These are phyloP conservation scores for Monosporascus ibericus DNA, from an alignment of 2,329 filamentous ascomycete species.

Conservation along the genomic window DNA sequence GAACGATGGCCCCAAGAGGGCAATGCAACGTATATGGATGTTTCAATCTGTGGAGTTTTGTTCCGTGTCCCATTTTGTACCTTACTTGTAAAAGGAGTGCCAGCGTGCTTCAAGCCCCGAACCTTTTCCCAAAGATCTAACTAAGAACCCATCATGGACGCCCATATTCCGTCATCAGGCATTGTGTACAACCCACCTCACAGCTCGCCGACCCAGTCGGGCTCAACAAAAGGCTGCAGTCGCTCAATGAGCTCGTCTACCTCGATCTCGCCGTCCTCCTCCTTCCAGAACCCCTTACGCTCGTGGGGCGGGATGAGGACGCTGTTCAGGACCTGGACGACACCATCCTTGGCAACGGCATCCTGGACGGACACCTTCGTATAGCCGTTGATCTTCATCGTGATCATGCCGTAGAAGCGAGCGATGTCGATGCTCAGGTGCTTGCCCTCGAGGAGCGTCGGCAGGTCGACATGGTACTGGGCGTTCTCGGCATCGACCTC, in stretches of 20 bases:
- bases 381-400: conserved; percentile 71
- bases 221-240: conserved; percentile 32
- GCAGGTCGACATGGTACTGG: conserved; percentile 63
- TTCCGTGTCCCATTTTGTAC: too few species aligned
- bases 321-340: conserved; percentile 68
- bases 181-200: conserved; percentile 1
- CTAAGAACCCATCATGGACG: not conserved
- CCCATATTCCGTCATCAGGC: not conserved
- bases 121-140: too few species aligned
- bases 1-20: too few species aligned
- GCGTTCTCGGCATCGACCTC: conserved; percentile 27
- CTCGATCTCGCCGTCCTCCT: conserved; percentile 43
- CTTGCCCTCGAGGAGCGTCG: conserved; percentile 63
- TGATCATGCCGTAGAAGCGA: conserved; percentile 60
- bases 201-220: conserved; percentile 15
- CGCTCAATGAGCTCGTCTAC: conserved; percentile 15
- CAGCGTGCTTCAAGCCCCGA: too few species aligned
- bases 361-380: conserved; percentile 61
- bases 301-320: conserved; percentile 72
- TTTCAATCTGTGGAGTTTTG: too few species aligned
- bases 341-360: conserved; percentile 69
- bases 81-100: too few species aligned
- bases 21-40: too few species aligned
- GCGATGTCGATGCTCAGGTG: conserved; percentile 66
- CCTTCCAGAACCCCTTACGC: conserved; percentile 26